Base-by-base conservation (phyloP, 75 land plant genomes). In the Picea glauca region DNA sequence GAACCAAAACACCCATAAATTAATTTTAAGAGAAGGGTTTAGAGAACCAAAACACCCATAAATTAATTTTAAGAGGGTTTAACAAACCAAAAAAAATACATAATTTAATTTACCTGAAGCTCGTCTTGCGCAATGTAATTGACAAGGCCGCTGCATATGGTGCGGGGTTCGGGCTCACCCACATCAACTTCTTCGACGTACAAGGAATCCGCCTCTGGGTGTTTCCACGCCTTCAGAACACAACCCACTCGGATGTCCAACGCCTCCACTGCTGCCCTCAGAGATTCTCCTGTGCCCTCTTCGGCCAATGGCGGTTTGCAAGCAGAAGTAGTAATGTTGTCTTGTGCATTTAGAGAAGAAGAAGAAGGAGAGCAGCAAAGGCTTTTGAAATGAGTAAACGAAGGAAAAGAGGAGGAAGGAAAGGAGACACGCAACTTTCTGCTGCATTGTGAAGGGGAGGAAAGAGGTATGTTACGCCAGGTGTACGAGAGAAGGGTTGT, bases 171-270 rank as follows among this genome's bases (percentile, higher is more conserved):
- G 5, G 85, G 65, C 81, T 96, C 99, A 7, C 92, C 99, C 1
- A 96, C 85, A 30, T 96, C 99, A 30, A 96, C 98, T 74, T 96
- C 99, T 74, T 96, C 99, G 59, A 96, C 99, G 57, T 92, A 96
- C 54, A 94, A 82, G 3, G 98, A 86, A 66, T 96, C 99, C 2
- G 99, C 99, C 79, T 96, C 99, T 13, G 91, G 90, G 58, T 96
- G 99, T 68, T 88, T 90, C 96, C 96, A 96, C 21, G 92, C 98
- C 74, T 83, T 87, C 17, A 90, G 56, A 15, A 96, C 80, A 17
- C 82, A 78, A 21, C 98, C 98, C 11, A 96, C 96, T 74, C 98
- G 77, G 23, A 96, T 93, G 66, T 96, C 98, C 75, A 96, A 79
- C 78, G 83, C 66, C 33, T 83, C 85, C 13, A 88, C 91, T 12